A percentile compares a stretch with the other conserved stretches of the same genome.
phyloP scores from a whole-genome alignment of 306 rosid genomes.

The Vigna reflexopilosa region DNA sequence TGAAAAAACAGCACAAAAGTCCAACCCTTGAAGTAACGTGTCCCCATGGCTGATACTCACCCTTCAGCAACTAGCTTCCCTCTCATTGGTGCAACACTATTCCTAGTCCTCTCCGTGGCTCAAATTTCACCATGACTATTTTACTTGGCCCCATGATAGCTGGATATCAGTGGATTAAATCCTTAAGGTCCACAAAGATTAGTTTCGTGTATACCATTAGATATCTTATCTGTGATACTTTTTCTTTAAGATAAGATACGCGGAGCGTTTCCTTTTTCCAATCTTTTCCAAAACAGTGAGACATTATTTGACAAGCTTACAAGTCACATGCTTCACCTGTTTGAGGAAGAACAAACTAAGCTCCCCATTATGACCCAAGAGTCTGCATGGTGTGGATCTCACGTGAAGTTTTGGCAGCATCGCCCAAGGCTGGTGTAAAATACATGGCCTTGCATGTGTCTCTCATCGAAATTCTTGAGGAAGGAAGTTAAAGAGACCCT shows the following conservation, averaged over 20 bases:
- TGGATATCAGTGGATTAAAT: slow-evolving; percentile 40
- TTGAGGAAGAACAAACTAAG: slow-evolving; percentile 35
- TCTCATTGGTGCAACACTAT: slow-evolving; percentile 40
- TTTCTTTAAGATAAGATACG: slow-evolving; percentile 55
- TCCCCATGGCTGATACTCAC: slow-evolving; percentile 44
- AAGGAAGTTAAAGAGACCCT: slow-evolving; percentile 35
- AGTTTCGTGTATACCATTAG: not conserved
- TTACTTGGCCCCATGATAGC: slow-evolving; percentile 44
- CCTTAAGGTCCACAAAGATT: slow-evolving; percentile 51
- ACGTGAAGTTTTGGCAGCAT: slow-evolving; percentile 53
- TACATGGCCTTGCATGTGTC: slow-evolving; percentile 37
- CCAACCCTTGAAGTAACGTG: slow-evolving; percentile 52
- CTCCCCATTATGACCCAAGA: slow-evolving; percentile 33
- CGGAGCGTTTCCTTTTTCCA: slow-evolving; percentile 46
- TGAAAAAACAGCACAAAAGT: slow-evolving; percentile 43
- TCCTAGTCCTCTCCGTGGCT: slow-evolving; percentile 36
- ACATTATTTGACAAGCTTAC: slow-evolving; percentile 59
- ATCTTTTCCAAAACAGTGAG: slow-evolving; percentile 50
- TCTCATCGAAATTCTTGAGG: slow-evolving; percentile 18
- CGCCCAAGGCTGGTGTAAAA: slow-evolving; percentile 12
- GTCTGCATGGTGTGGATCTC: slow-evolving; percentile 35
- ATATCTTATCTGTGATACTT: slow-evolving; percentile 65
- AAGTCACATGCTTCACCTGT: slow-evolving; percentile 41
- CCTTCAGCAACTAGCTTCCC: slow-evolving; percentile 36
- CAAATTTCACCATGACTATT: slow-evolving; percentile 34